Percentiles rank a stretch among this genome's conserved stretches.
Evolutionary conservation across 78 protist species (phyloP).

Genomic region (Creolimax fragrantissima): DNA sequence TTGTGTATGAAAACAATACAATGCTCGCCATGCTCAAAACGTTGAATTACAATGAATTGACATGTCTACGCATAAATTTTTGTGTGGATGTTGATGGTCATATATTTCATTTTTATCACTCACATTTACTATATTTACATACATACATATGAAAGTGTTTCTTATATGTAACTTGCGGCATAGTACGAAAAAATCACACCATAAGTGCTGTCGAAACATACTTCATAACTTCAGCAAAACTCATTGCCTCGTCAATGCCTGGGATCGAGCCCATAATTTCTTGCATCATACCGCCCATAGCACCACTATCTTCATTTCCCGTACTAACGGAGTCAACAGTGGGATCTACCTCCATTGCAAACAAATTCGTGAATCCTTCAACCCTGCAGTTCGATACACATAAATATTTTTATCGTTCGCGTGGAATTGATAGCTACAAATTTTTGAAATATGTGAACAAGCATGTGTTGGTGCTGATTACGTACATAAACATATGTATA

Average conservation of each 20-base stretch:
- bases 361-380: not conserved
- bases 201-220: not conserved
- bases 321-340: not conserved
- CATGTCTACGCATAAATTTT: too few species aligned
- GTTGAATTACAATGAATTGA: too few species aligned
- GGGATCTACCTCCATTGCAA: not conserved
- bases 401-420: not conserved
- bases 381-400: not conserved
- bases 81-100: too few species aligned
- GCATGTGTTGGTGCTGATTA: not conserved
- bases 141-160: too few species aligned
- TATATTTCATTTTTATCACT: too few species aligned
- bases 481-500: not conserved
- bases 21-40: too few species aligned
- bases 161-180: too few species aligned
- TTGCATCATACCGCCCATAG: not conserved
- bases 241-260: constrained; percentile 92
- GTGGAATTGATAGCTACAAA: not conserved
- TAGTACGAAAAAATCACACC: too few species aligned
- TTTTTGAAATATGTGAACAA: not conserved
- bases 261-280: constrained; percentile 69
- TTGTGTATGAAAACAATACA: too few species aligned
- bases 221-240: constrained; percentile 84
- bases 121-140: too few species aligned
- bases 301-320: not conserved